A percentile compares a stretch with the other conserved stretches of the same genome.
Evolutionary conservation across 257 asterid genomes (phyloP).

Genomic region (Paraleonurus japonicus): DNA sequence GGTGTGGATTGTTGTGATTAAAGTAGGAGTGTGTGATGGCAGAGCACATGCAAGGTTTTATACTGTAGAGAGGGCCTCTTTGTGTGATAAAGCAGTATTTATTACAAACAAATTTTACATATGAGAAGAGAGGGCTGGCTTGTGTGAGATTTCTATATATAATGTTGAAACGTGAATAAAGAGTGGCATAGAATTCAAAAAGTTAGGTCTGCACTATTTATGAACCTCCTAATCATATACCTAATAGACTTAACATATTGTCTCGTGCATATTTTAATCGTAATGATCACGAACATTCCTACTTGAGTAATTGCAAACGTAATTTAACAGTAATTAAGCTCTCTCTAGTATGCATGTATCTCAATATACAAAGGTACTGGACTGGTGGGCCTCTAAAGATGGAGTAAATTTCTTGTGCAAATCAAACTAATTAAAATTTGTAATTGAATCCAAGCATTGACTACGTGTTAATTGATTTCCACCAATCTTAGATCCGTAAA

Average conservation of each 20-base stretch:
- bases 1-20: conserved; percentile 56
- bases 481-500: too few relatives aligned
- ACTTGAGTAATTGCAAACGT: too few relatives aligned
- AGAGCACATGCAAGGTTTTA: conserved; percentile 77
- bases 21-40: conserved; percentile 58
- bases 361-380: too few relatives aligned
- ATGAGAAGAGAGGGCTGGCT: not conserved
- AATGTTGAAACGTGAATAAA: not conserved
- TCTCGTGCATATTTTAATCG: not conserved
- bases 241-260: conserved; percentile 24
- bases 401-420: not conserved
- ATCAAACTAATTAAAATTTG: not conserved
- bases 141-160: not conserved
- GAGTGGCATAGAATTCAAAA: conserved; percentile 27
- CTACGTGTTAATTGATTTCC: too few relatives aligned
- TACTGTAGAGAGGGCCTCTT: conserved; percentile 29
- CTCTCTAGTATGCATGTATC: too few relatives aligned
- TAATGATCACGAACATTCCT: not conserved
- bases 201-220: conserved; percentile 33
- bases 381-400: too few relatives aligned
- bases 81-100: too few relatives aligned
- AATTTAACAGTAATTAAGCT: too few relatives aligned
- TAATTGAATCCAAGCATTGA: not conserved
- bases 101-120: not conserved
- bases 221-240: conserved; percentile 33